These are phyloP conservation scores for Dryas alaskensis DNA, from an alignment of 306 rosid genomes.

Conservation along the genomic window DNA sequence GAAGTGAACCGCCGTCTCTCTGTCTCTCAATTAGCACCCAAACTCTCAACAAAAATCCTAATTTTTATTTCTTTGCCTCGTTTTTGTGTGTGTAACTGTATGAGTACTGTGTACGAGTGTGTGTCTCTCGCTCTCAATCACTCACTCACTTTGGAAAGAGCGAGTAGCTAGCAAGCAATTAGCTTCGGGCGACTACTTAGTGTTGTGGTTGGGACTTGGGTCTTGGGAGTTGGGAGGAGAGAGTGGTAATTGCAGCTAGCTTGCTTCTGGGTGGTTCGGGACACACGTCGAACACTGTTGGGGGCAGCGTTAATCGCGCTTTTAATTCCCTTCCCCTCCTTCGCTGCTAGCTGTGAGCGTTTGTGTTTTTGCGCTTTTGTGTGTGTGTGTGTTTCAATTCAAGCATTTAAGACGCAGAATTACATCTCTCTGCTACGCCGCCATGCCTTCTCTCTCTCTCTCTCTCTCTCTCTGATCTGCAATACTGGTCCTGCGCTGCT, in stretches of 20 bases:
- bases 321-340: constrained; percentile 29
- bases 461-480: constrained; percentile 40
- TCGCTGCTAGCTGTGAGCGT: neutral
- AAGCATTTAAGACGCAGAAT: constrained; percentile 51
- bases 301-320: constrained; percentile 43
- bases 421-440: constrained; percentile 73
- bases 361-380: neutral
- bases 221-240: no score
- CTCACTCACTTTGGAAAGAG: no score
- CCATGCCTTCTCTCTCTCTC: constrained; percentile 50
- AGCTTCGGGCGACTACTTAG: no score
- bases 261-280: neutral
- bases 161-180: no score
- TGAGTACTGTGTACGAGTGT: no score
- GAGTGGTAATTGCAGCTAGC: no score
- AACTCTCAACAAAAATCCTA: no score
- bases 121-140: no score
- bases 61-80: neutral
- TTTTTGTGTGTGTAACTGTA: neutral
- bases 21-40: neutral
- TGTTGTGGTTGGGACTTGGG: no score
- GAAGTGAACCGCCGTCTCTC: constrained; percentile 13
- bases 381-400: constrained; percentile 2
- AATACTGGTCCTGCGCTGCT: neutral
- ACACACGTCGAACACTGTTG: constrained; percentile 28